Conservation (phyloP, 257 asterid species). For the Lycium barbarum region DNA sequence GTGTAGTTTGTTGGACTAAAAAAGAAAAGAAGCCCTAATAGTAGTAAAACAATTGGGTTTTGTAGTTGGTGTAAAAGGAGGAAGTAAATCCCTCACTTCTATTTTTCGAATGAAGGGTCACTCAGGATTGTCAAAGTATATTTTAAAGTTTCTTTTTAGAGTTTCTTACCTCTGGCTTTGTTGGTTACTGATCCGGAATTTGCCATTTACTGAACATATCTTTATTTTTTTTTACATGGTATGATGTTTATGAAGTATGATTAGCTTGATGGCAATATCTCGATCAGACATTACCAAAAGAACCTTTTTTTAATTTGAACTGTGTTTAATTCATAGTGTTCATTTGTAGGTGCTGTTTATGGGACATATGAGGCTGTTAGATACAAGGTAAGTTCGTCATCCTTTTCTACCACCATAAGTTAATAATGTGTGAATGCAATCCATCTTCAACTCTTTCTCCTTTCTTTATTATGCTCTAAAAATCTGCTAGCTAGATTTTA, state of each 20-base stretch:
- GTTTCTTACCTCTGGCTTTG: background rate
- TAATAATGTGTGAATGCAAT: background rate
- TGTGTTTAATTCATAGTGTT: background rate
- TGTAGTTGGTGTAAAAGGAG: background rate
- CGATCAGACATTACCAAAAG: background rate
- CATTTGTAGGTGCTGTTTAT: constrained; percentile 67
- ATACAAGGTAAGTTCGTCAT: constrained; percentile 51
- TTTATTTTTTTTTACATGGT: background rate
- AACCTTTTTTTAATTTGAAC: background rate
- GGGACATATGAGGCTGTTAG: constrained; percentile 75
- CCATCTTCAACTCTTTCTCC: background rate
- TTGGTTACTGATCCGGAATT: background rate
- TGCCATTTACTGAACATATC: background rate
- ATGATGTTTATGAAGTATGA: background rate
- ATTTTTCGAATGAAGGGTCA: background rate
- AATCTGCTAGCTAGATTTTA: background rate
- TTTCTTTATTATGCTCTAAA: background rate
- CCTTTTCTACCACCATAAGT: background rate
- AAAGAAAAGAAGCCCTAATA: background rate
- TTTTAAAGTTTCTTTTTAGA: background rate
- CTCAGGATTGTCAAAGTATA: background rate
- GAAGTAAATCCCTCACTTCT: background rate
- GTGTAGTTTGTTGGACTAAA: constrained; percentile 2
- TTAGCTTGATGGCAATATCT: background rate
- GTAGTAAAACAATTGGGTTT: background rate